Evolutionary conservation across 768 basidiomycete genomes (phyloP).

Genomic region (Serendipita sp.): DNA sequence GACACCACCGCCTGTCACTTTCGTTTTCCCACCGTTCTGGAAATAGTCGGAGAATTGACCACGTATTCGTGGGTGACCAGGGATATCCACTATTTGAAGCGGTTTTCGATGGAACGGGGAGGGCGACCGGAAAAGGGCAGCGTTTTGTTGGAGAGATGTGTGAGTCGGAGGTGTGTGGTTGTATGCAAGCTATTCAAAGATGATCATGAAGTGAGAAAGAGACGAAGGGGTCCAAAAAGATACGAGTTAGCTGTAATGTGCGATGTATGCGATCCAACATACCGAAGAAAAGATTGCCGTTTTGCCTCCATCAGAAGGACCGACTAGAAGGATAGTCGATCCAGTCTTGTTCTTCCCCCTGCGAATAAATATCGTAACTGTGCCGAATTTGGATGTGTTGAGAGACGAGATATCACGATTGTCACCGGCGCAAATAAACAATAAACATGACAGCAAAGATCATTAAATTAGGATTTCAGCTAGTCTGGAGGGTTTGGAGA

Average conservation of each 20-base stretch:
- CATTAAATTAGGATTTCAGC: neutral
- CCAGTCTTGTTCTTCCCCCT: neutral
- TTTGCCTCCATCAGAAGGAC: slow-evolving; percentile 63
- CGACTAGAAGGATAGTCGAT: slow-evolving; percentile 47
- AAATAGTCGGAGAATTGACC: slow-evolving; percentile 57
- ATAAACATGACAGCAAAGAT: no score
- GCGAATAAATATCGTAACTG: neutral
- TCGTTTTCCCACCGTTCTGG: slow-evolving; percentile 16
- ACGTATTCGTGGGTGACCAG: slow-evolving; percentile 71
- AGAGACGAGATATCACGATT: neutral
- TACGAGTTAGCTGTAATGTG: no score
- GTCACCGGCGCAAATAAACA: no score
- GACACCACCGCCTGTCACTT: slow-evolving; percentile 18
- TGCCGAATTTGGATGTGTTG: neutral
- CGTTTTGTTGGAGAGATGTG: slow-evolving; percentile 62
- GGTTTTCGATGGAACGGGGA: slow-evolving; percentile 22
- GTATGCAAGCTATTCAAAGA: slow-evolving; percentile 41
- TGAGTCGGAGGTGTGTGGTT: slow-evolving; percentile 48
- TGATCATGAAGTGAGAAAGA: neutral
- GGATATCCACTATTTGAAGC: slow-evolving; percentile 52
- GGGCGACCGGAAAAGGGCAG: slow-evolving; percentile 30
- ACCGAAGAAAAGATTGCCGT: slow-evolving; percentile 62
- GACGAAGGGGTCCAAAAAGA: neutral
- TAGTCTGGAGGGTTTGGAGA: neutral
- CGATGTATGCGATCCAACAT: slow-evolving; percentile 15